Evolutionary conservation across 257 asterid genomes (phyloP).

Genomic region (Nicotiana tomentosiformis): DNA sequence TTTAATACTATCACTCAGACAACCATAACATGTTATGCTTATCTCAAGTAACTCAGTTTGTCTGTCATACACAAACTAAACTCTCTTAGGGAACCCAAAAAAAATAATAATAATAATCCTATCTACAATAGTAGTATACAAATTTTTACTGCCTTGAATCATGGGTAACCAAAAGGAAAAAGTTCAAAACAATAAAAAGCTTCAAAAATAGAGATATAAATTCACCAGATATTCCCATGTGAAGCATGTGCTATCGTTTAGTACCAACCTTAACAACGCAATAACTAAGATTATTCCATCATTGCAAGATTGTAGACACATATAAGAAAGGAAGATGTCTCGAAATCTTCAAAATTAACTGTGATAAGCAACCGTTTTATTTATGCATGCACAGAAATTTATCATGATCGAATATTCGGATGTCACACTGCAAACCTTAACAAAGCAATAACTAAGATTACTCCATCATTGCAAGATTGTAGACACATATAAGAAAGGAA

Average conservation of each 20-base stretch:
- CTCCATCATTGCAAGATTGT: not conserved
- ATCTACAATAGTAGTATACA: not conserved
- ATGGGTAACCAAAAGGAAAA: not conserved
- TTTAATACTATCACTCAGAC: not conserved
- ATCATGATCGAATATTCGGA: not conserved
- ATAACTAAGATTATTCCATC: not conserved
- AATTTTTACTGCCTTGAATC: not conserved
- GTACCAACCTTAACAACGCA: not conserved
- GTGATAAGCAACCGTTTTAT: not conserved
- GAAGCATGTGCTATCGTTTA: not conserved
- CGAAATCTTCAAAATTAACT: not conserved
- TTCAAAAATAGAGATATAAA: not conserved
- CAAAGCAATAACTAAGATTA: not conserved
- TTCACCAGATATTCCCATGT: not conserved
- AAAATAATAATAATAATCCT: not conserved
- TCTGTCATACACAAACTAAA: not conserved
- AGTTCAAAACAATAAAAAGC: not conserved
- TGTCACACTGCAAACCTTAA: not conserved
- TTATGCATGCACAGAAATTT: not conserved
- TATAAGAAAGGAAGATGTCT: not conserved
- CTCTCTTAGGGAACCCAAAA: not conserved
- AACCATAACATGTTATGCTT: not conserved
- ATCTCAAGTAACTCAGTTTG: not conserved
- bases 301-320: not conserved
- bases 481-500: not conserved